Evolutionary conservation across 768 basidiomycete species (phyloP), one percentile per base, ranked within the genome.

Genomic region (Arthromyces matolae): DNA sequence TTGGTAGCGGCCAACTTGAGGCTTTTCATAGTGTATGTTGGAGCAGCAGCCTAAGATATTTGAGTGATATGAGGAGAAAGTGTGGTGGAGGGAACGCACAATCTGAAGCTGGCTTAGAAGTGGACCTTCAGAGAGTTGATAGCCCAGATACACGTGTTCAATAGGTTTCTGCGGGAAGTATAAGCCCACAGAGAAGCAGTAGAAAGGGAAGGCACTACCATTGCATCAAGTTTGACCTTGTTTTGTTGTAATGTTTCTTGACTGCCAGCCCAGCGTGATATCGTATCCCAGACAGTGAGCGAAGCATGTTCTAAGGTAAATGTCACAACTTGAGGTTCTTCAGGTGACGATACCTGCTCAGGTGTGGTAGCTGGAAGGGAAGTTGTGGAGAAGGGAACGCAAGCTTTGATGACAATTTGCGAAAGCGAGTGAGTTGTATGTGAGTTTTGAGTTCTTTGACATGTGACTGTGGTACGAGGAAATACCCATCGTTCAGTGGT

Each of bases 401-500:
- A 62, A 36, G 71, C 65, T 18, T 72, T 72, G 5, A 83, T 60
- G 6, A 68, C 55, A n/a, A 75, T 68, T 42, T 69, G 64, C 42
- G 59, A 65, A 8, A 47, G 24, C 43, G 49, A 47, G 19, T 56
- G 54, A 23, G 50, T 33, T 19, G 47, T 51, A 8, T 45, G 42
- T 39, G 49, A 52, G 49, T 74, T 69, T 19, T 53, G 48, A 25
- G 58, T 55, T 47, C 64, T 64, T 52, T 84, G 77, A 50, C 72
- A 80, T 24, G 74, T 64, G 7, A 75, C 74, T 5, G 73, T 69
- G 18, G 78, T 80, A 25, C 84, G 78, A 42, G 88, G 86, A 45
- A 90, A 70, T 5, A 85, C 55, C 78, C 80, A 84, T n/a, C 81
- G 76, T 38, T 87, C 84, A 34, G 70, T 68, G 3, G 79, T 71